A percentile compares a stretch with the other conserved stretches of the same genome.
Conservation (phyloP, 73 alveolate genomes). For the Loxodes magnus region DNA sequence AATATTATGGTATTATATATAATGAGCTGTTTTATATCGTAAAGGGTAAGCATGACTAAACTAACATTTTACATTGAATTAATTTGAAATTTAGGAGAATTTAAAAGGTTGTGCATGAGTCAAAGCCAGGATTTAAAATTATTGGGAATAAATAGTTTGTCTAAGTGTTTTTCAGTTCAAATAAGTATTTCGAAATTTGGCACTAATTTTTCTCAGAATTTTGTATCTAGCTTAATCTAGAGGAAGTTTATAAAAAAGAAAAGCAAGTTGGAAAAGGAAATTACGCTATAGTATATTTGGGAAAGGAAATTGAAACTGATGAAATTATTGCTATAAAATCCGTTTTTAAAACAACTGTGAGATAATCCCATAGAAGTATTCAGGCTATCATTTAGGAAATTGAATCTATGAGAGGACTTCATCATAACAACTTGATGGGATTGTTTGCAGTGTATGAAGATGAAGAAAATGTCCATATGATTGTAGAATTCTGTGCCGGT, state of each 20-base stretch:
- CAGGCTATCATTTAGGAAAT: conserved; percentile 8
- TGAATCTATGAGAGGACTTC: conserved; percentile 4
- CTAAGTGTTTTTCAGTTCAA: too few relatives aligned
- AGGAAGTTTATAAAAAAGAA: conserved; percentile 1
- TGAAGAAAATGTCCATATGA: conserved; percentile 23
- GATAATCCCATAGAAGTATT: conserved; percentile 5
- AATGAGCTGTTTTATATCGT: too few relatives aligned
- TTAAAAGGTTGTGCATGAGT: too few relatives aligned
- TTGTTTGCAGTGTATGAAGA: conserved; percentile 38
- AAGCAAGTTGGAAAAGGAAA: conserved; percentile 9
- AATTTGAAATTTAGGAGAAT: too few relatives aligned
- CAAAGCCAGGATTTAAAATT: too few relatives aligned
- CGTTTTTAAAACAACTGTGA: neutral
- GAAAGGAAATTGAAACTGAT: conserved; percentile 6
- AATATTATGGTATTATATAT: too few relatives aligned
- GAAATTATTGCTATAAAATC: conserved; percentile 11
- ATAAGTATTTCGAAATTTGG: too few relatives aligned
- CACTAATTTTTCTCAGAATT: too few relatives aligned
- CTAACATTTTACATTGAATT: too few relatives aligned
- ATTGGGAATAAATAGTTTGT: too few relatives aligned
- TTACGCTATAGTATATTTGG: conserved; percentile 10
- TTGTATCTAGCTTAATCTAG: too few relatives aligned
- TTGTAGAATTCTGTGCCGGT: conserved; percentile 44
- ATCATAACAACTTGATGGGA: conserved; percentile 40
- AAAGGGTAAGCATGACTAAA: too few relatives aligned